Percentiles rank a stretch among this genome's conserved stretches.
These are phyloP conservation scores for Breynia disticha DNA, from an alignment of 441 rosid species.

Conservation along the genomic window DNA sequence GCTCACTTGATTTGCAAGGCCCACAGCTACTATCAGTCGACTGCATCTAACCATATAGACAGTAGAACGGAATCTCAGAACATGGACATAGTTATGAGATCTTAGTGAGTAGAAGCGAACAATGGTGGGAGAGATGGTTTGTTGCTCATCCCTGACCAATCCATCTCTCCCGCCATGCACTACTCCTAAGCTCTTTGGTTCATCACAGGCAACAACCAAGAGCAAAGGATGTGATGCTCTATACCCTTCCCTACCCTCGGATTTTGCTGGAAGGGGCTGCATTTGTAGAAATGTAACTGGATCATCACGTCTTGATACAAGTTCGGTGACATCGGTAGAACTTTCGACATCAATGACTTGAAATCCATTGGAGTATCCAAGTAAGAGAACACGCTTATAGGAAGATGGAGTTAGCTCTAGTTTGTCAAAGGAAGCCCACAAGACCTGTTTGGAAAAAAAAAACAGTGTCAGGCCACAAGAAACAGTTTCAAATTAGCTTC, in stretches of 20 bases:
- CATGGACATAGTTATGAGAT: conserved; percentile 83
- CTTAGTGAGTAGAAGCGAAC: conserved; percentile 80
- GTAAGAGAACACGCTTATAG: conserved; percentile 62
- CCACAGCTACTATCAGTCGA: conserved; percentile 75
- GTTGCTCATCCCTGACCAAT: conserved; percentile 51
- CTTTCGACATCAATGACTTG: conserved; percentile 89
- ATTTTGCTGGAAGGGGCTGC: conserved; percentile 71
- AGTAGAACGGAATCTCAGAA: conserved; percentile 80
- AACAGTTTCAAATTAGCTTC: too few relatives aligned
- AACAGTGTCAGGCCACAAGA: not conserved
- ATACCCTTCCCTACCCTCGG: conserved; percentile 58
- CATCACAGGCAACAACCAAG: conserved; percentile 76
- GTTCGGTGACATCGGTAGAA: conserved; percentile 58
- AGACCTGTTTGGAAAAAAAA: conserved; percentile 47
- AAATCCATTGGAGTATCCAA: conserved; percentile 89
- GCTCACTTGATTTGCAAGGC: conserved; percentile 80
- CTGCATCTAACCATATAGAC: conserved; percentile 95
- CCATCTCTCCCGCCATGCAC: conserved; percentile 44
- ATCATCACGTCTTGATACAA: conserved; percentile 76
- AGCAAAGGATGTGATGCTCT: conserved; percentile 79
- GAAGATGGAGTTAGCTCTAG: conserved; percentile 50
- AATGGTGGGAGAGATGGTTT: conserved; percentile 47
- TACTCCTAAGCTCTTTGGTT: conserved; percentile 35
- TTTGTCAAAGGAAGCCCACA: conserved; percentile 89
- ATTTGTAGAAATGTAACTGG: conserved; percentile 83